Conservation (phyloP, 495 filamentous ascomycete genomes). For the Trypethelium eluteriae region DNA sequence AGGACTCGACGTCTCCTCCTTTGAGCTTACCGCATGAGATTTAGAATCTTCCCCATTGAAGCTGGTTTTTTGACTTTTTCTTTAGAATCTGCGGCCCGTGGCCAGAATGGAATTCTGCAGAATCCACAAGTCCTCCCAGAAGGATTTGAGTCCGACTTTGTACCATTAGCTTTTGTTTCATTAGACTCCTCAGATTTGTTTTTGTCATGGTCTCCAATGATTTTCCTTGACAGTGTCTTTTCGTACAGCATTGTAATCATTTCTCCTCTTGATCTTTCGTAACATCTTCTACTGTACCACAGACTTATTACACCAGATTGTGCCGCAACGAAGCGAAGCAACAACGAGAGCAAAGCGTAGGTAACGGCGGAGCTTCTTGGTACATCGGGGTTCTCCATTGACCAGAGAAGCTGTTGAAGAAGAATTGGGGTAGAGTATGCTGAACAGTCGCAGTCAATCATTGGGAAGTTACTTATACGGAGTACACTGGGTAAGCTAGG, state of each 20-base stretch:
- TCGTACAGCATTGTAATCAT: constrained; percentile 85
- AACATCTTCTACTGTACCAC: constrained; percentile 68
- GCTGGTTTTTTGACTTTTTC: constrained; percentile 49
- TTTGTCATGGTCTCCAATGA: constrained; percentile 46
- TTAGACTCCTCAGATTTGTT: background rate
- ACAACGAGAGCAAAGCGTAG: constrained; percentile 56
- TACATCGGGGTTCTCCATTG: constrained; percentile 50
- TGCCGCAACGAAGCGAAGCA: constrained; percentile 50
- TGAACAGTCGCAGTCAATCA: constrained; percentile 19
- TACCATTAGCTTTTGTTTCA: background rate
- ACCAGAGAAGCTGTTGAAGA: constrained; percentile 60
- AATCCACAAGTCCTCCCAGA: background rate
- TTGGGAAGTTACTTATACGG: background rate
- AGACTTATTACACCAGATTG: constrained; percentile 63
- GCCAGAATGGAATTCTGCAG: constrained; percentile 18
- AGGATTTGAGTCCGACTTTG: background rate
- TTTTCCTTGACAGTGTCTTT: constrained; percentile 70
- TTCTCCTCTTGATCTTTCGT: constrained; percentile 73
- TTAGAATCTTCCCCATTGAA: constrained; percentile 76
- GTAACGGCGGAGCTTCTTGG: constrained; percentile 51
- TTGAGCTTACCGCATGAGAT: constrained; percentile 51
- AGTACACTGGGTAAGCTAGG: background rate
- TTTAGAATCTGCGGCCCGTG: constrained; percentile 17
- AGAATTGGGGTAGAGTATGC: constrained; percentile 58
- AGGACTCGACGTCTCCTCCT: too few species aligned